These are phyloP conservation scores for Cystobasidiaceae sp. DNA, from an alignment of 1,284 basidiomycete species.

Conservation along the genomic window DNA sequence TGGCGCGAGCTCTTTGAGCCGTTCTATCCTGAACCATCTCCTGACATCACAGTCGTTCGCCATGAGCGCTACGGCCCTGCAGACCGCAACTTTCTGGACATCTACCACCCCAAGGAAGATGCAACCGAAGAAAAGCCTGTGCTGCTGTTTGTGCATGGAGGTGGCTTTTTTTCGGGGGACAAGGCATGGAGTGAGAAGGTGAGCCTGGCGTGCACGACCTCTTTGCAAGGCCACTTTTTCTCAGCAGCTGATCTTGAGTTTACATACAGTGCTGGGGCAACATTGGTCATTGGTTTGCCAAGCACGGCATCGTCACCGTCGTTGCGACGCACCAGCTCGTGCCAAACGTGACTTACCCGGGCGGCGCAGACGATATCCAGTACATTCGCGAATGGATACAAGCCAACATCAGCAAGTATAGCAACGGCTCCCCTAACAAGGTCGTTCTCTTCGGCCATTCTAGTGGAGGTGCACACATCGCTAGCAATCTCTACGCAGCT, in stretches of 20 bases:
- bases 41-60: neutral
- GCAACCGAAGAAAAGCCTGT: constrained; percentile 1
- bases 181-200: constrained; percentile 31
- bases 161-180: constrained; percentile 32
- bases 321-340: constrained; percentile 25
- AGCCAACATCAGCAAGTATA: constrained; percentile 3
- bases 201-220: too few species aligned
- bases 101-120: neutral
- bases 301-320: constrained; percentile 21
- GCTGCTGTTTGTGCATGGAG: constrained; percentile 27
- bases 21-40: neutral
- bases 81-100: neutral
- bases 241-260: too few species aligned
- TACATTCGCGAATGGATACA: constrained; percentile 24
- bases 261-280: neutral
- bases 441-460: constrained; percentile 30
- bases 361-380: constrained; percentile 25
- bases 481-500: constrained; percentile 22
- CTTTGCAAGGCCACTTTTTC: too few species aligned
- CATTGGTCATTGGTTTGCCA: constrained; percentile 23
- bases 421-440: constrained; percentile 11
- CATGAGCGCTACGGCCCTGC: neutral
- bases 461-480: constrained; percentile 29
- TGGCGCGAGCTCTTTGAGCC: neutral
- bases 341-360: constrained; percentile 8